These are phyloP conservation scores for Leishmania arabica DNA, from an alignment of 208 protist species.

Conservation along the genomic window DNA sequence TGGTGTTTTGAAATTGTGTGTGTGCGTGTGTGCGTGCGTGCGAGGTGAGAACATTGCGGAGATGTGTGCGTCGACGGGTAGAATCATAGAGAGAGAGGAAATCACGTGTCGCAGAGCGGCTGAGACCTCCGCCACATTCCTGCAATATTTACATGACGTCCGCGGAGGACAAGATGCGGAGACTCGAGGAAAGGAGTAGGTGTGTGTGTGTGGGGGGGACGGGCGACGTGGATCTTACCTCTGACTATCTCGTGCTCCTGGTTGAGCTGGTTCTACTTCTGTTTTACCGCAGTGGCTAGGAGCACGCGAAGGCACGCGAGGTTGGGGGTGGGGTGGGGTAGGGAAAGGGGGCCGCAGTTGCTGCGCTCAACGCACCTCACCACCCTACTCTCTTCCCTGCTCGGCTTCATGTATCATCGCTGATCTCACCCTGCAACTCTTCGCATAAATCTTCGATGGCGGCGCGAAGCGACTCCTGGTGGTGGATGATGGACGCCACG, in stretches of 20 bases:
- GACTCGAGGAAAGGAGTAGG: not conserved
- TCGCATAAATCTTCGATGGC: slow-evolving; percentile 45
- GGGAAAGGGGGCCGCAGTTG: not conserved
- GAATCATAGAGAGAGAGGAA: not conserved
- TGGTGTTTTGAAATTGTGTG: not conserved
- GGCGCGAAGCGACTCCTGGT: slow-evolving; percentile 22
- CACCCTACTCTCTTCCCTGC: not conserved
- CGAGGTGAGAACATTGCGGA: not conserved
- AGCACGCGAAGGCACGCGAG: not conserved
- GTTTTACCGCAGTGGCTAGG: not conserved
- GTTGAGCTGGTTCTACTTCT: not conserved
- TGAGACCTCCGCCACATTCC: not conserved
- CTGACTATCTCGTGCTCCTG: not conserved
- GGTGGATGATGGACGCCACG: slow-evolving; percentile 20
- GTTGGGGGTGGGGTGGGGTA: not conserved
- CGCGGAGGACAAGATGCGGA: not conserved
- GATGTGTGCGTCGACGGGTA: not conserved
- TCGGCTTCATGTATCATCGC: slow-evolving; percentile 26
- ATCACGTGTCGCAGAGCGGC: not conserved
- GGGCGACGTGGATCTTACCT: not conserved
- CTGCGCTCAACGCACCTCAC: not conserved
- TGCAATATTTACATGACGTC: not conserved
- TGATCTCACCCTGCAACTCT: slow-evolving; percentile 55
- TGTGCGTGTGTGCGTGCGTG: not conserved
- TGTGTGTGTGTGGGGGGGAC: not conserved